Evolutionary conservation across 768 basidiomycete species (phyloP).

Genomic region (Boletus subcaerulescens): DNA sequence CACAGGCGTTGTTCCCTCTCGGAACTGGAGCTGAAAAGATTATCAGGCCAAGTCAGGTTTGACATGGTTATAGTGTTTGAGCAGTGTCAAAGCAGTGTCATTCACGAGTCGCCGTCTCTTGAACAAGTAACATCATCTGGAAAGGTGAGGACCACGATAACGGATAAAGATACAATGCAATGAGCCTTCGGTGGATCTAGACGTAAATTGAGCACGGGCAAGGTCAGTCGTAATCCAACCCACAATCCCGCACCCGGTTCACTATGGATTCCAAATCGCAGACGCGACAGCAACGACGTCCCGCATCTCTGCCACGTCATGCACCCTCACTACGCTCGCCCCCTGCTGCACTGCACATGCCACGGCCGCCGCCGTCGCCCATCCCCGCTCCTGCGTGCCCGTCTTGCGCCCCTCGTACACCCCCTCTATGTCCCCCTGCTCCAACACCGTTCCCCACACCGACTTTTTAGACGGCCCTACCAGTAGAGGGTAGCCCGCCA

Average conservation of each 20-base stretch:
- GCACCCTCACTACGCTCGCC: constrained; percentile 73
- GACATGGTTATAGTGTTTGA: no score
- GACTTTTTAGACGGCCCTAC: constrained; percentile 84
- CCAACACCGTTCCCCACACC: constrained; percentile 70
- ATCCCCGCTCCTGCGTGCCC: constrained; percentile 61
- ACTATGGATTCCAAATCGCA: constrained; percentile 47
- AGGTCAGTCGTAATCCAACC: no score
- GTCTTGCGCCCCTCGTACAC: constrained; percentile 50
- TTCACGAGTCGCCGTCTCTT: no score
- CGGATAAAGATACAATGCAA: no score
- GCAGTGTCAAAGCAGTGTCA: no score
- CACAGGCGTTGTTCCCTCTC: no score
- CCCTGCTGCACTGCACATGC: constrained; percentile 73
- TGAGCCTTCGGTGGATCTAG: no score
- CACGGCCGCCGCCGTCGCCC: constrained; percentile 78
- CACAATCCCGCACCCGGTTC: background rate
- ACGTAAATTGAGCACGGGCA: no score
- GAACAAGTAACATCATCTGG: no score
- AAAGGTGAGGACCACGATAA: no score
- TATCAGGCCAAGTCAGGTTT: no score
- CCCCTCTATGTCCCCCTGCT: constrained; percentile 38
- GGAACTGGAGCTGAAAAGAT: no score
- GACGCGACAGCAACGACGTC: constrained; percentile 72
- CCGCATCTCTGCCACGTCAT: constrained; percentile 69
- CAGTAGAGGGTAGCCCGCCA: constrained; percentile 61